Base-by-base conservation (phyloP, 306 rosid species). In the Pyrus betulifolia region DNA sequence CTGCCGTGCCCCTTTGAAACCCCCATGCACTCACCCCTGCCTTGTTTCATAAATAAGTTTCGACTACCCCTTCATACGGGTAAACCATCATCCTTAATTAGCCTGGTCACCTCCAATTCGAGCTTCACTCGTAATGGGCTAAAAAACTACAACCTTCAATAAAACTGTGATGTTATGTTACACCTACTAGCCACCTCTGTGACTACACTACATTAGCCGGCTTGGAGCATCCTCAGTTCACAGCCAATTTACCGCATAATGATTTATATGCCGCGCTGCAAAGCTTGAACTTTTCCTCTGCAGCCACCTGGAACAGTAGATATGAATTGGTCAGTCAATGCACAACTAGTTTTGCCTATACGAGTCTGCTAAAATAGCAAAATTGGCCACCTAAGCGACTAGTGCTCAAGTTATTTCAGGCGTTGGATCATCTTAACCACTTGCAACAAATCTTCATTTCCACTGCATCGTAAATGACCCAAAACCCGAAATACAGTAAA, bases 261-360 rank as follows among this genome's bases (percentile, higher is more conserved):
- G 92, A 86, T 79, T 87, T 90, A 79, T 93, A 89, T 57, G 98
- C 97, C 23, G 96, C 86, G 23, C 93, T 88, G 82, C 97, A 91
- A 25, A 65, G 82, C 86, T 93, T 91, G 91, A 91, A 91, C 87
- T 87, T 91, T 82, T 93, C 97, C 87, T 93, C 97, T 8, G 96
- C 98, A 22, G 81, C 72, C 42, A 30, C 92, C 96, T 88, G 86
- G 76, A 69, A 21, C 66, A 69, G 42, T 13, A 69, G 35, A 57
- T 35, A 23, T 46, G 9, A 31, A 25, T 18, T 4, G 40, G 14
- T 35, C 27, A 21, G 70, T 17, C 40, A 17, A 8, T 28, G 68
- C 7, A 63, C 42, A 63, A 63, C 21, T 60, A 60, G 28, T 8
- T 57, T 21, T 57, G 62, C 11, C 2, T 1, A 15, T 15, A 15